phyloP scores from a whole-genome alignment of 345 rosid genomes.

The Cardiospermum halicacabum region DNA sequence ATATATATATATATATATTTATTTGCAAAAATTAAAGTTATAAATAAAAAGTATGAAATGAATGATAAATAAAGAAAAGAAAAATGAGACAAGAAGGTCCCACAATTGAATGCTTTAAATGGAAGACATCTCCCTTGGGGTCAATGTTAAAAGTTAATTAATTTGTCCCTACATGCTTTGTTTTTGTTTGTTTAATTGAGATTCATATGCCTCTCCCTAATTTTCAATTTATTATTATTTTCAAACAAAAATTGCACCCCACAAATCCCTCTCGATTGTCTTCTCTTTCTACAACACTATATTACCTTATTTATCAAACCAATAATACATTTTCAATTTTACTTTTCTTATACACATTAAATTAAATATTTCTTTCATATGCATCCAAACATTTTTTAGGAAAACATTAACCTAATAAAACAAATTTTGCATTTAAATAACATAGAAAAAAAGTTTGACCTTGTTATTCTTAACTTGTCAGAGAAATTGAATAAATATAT shows the following conservation, averaged over 20 bases:
- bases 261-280: conserved; percentile 8
- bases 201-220: too few relatives aligned
- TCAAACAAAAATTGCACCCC: background rate
- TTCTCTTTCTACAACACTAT: background rate
- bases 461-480: too few relatives aligned
- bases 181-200: background rate
- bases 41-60: background rate
- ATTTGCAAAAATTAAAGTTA: too few relatives aligned
- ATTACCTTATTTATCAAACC: background rate
- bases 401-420: too few relatives aligned
- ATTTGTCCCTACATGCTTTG: conserved; percentile 17
- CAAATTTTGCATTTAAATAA: too few relatives aligned
- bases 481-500: too few relatives aligned
- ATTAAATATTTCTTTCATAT: too few relatives aligned
- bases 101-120: conserved; percentile 16
- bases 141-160: background rate
- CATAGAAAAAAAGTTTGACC: too few relatives aligned
- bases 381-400: too few relatives aligned
- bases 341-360: too few relatives aligned
- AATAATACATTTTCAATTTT: too few relatives aligned
- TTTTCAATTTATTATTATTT: conserved; percentile 23
- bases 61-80: background rate
- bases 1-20: too few relatives aligned
- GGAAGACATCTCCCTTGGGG: conserved; percentile 13
- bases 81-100: background rate